phyloP scores from a whole-genome alignment of 306 rosid genomes.

The Inga oerstediana region DNA sequence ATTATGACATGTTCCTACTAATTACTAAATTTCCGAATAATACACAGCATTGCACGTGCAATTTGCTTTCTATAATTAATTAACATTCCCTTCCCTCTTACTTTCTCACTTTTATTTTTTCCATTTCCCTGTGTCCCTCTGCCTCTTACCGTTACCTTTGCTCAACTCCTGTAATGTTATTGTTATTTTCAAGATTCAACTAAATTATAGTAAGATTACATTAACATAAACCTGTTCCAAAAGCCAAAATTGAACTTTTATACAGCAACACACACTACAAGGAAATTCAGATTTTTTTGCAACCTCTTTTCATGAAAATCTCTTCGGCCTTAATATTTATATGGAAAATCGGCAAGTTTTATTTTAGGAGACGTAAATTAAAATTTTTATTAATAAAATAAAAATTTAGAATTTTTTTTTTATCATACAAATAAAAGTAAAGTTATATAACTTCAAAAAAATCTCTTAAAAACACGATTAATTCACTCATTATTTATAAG shows the following conservation, averaged over 20 bases:
- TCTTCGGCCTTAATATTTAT: not conserved
- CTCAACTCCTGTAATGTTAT: not conserved
- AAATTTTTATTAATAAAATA: not conserved
- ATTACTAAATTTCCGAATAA: not conserved
- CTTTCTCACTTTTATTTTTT: not conserved
- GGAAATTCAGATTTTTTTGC: not conserved
- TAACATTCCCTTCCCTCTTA: not conserved
- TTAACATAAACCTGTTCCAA: not conserved
- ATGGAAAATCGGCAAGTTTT: not conserved
- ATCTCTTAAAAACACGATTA: too few relatives aligned
- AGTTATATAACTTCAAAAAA: not conserved
- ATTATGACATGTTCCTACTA: not conserved
- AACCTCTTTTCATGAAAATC: not conserved
- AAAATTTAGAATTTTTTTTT: not conserved
- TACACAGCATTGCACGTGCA: conserved; percentile 21
- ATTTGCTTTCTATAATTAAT: conserved; percentile 10
- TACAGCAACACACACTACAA: not conserved
- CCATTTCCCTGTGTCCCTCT: not conserved
- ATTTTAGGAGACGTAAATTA: not conserved
- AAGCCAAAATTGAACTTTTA: not conserved
- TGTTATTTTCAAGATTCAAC: not conserved
- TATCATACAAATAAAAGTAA: not conserved
- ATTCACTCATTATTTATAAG: not conserved
- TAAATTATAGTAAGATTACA: not conserved
- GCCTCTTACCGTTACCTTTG: conserved; percentile 16